These are phyloP conservation scores for Fusarium goolgardi DNA, from an alignment of 2,329 filamentous ascomycete genomes.

Conservation along the genomic window DNA sequence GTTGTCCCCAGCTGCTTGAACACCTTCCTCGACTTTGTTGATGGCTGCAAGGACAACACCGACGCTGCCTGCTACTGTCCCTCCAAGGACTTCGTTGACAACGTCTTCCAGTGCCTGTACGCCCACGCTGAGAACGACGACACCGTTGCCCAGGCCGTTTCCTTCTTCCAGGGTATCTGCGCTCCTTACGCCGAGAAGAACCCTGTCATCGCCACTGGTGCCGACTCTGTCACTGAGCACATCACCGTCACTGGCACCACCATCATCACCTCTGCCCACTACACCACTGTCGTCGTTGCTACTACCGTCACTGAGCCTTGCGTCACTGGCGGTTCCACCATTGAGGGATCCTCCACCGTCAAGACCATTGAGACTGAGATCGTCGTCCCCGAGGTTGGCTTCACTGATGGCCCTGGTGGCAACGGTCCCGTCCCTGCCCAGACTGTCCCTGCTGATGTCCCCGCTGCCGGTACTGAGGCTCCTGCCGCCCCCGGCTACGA, in stretches of 20 bases:
- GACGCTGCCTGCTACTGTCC: constrained; percentile 90
- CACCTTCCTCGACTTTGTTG: constrained; percentile 81
- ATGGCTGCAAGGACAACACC: constrained; percentile 83
- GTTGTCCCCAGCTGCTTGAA: constrained; percentile 90
- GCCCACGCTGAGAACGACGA: constrained; percentile 76
- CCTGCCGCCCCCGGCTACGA: constrained; percentile 36
- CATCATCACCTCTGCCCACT: constrained; percentile 60
- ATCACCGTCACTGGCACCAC: constrained; percentile 66
- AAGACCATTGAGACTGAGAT: constrained; percentile 63
- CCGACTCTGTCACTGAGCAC: constrained; percentile 72
- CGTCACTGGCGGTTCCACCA: constrained; percentile 60
- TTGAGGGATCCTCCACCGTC: constrained; percentile 60
- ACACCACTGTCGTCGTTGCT: constrained; percentile 64
- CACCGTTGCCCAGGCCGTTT: constrained; percentile 76
- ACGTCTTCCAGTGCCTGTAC: constrained; percentile 84
- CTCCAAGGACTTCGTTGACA: constrained; percentile 77
- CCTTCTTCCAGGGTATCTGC: constrained; percentile 93
- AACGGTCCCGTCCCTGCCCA: constrained; percentile 46
- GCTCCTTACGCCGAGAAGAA: constrained; percentile 78
- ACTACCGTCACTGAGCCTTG: constrained; percentile 63
- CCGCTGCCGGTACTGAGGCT: constrained; percentile 45
- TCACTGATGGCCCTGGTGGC: constrained; percentile 54
- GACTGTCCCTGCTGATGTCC: constrained; percentile 57
- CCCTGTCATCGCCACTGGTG: constrained; percentile 84
- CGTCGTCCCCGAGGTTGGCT: constrained; percentile 64